Conservation (phyloP, 805 yeast species). For the Teunomyces gatunensis region DNA sequence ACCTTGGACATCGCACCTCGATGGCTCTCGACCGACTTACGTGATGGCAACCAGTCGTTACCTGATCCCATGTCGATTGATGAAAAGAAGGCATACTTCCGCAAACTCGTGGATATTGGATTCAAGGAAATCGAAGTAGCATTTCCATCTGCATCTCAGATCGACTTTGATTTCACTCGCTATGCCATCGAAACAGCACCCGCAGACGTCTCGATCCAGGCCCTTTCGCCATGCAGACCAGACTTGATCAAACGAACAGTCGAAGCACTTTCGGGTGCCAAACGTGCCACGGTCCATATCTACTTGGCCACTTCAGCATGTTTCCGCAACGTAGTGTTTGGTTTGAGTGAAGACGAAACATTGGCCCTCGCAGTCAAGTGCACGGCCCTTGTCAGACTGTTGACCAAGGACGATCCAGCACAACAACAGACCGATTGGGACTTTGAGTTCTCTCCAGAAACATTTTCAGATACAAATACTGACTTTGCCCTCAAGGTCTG, state of each 20-base stretch:
- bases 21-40: conserved; percentile 79
- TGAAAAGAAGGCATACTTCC: conserved; percentile 71
- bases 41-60: conserved; percentile 83
- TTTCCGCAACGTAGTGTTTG: conserved; percentile 70
- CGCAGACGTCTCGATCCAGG: conserved; percentile 73
- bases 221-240: conserved; percentile 72
- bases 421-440: conserved; percentile 60
- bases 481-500: conserved; percentile 65
- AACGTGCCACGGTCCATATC: conserved; percentile 71
- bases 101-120: conserved; percentile 67
- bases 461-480: conserved; percentile 67
- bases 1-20: conserved; percentile 64
- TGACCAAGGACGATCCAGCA: conserved; percentile 67
- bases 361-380: conserved; percentile 60
- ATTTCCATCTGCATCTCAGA: conserved; percentile 77
- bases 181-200: conserved; percentile 74
- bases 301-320: conserved; percentile 75
- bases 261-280: conserved; percentile 71
- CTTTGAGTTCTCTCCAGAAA: conserved; percentile 79
- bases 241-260: conserved; percentile 69
- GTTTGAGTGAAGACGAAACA: conserved; percentile 57
- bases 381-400: conserved; percentile 56
- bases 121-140: conserved; percentile 84
- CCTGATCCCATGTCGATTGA: conserved; percentile 84
- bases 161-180: conserved; percentile 77